Base-by-base conservation (phyloP, 306 rosid genomes). In the Acacia confusa region DNA sequence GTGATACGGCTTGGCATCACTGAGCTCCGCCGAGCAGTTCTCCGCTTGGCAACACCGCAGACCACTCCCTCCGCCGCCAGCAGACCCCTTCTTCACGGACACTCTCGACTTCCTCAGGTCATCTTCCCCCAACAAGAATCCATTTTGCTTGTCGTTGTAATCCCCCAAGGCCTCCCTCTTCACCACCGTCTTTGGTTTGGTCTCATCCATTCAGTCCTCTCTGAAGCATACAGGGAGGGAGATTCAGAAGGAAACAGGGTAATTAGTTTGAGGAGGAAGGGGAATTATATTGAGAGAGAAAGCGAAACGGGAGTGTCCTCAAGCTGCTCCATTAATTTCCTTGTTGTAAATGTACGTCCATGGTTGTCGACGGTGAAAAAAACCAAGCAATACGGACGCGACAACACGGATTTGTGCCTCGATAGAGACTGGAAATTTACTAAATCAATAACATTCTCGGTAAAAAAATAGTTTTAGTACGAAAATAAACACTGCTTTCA, bases 1-100 rank as follows among this genome's bases (percentile, higher is more conserved):
- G 34, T 92, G 93, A 63, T 90, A 92, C 81, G 72, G 88, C 87
- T 88, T 92, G 1, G 88, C 97, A 20, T 82, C 93, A 32, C 72
- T 84, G 76, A 92, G 87, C 84, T 90, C 90, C 6, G 90, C 87
- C 30, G 76, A 30, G 72, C 97, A 92, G 74, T 86, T 90, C 86
- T 92, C 97, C 41, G 85, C 94, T 47, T 90, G 97, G 78, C 97
- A 92, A 75, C 88, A 80, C 82, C 88, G 61, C 86, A 81, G 68
- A 58, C 74, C 74, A 3, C 77, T 73, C 11, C 86, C 74, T 0
- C 78, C 60, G 7, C 79, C 75, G 20, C 83, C 73, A 0, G 32
- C 32, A 13, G 81, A 70, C 9, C 75, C 78, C 83, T 85, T 83
- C 88, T 60, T 81, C 15, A 77, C 88, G 19, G 69, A 63, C 63